Base-by-base conservation (phyloP, 495 filamentous ascomycete species). In the Aspergillus heteromorphus region DNA sequence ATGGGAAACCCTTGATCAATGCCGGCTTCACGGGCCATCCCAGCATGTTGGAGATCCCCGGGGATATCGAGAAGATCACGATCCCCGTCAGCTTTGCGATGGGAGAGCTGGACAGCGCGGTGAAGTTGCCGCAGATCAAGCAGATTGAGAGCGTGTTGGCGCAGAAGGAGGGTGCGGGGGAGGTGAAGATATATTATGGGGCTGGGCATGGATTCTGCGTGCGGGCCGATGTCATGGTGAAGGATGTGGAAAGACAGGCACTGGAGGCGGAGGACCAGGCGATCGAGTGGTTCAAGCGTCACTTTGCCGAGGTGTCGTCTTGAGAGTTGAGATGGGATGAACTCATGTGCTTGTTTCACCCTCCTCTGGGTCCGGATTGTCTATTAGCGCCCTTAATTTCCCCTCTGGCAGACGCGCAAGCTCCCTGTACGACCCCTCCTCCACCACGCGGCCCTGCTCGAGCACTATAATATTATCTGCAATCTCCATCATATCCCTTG, bases 401-500 rank as follows among this genome's bases (percentile, higher is more conserved):
- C 76, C 74, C 6, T 69, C 71, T 25, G 58, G 51, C 49, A 55
- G 61, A 34, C 43, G 58, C 29, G 73, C 49, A 62, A 93, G 62
- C 50, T 77, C 75, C 16, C 77, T 62, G 65, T 84, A 91, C 5
- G 65, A 48, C 0, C 89, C 89, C 38, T 76, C 67, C 59, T 93
- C 89, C 0, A 86, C 82, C 4, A 89, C 79, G 16, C 59, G 50
- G 3, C 89, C 90, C 1, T 79, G 67, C 29, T 90, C 87, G 9
- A 96, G 53, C 52, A 95, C 79, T 4, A 90, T 70, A 6, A 95
- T 70, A 53, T 81, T 71, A 57, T 88, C 83, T 4, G 85, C 87
- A 43, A 87, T 82, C 47, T 79, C 73, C 83, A 96, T 95, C 89
- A 95, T 95, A 65, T 90, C 86, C 55, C 73, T 75, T 21, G 74